Percentiles rank a stretch among this genome's conserved stretches.
These are phyloP conservation scores for Cicer bijugum DNA, from an alignment of 306 rosid genomes.

Conservation along the genomic window DNA sequence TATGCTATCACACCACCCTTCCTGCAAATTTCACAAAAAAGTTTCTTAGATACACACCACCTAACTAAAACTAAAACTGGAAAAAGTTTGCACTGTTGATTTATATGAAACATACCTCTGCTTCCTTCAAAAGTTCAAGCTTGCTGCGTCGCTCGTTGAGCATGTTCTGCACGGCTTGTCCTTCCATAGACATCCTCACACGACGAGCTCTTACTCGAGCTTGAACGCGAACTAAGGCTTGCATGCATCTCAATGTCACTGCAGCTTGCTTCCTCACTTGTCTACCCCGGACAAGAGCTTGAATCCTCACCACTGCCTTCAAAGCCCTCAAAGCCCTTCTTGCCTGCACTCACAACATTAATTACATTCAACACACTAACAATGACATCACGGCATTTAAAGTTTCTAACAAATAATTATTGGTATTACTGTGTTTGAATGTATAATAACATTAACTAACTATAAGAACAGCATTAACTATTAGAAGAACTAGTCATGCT, in stretches of 20 bases:
- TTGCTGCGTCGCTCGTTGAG: constrained; percentile 65
- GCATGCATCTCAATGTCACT: constrained; percentile 97
- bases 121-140: constrained; percentile 81
- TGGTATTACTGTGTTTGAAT: not conserved
- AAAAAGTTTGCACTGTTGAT: not conserved
- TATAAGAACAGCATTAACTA: not conserved
- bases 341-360: constrained; percentile 59
- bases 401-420: not conserved
- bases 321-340: constrained; percentile 96
- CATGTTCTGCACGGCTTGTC: constrained; percentile 87
- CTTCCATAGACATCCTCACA: constrained; percentile 89
- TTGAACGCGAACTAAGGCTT: constrained; percentile 94
- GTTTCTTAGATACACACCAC: not conserved
- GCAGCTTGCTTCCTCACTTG: constrained; percentile 99
- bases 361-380: not conserved
- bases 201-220: constrained; percentile 95
- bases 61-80: not conserved
- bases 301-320: constrained; percentile 96
- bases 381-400: not conserved
- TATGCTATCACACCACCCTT: constrained; percentile 94
- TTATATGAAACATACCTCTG: constrained; percentile 72
- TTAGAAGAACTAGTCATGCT: not conserved
- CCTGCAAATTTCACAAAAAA: constrained; percentile 53
- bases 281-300: constrained; percentile 91
- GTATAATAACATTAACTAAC: not conserved